Base-by-base conservation (phyloP, 345 rosid genomes). In the Eucalyptus pauciflora region DNA sequence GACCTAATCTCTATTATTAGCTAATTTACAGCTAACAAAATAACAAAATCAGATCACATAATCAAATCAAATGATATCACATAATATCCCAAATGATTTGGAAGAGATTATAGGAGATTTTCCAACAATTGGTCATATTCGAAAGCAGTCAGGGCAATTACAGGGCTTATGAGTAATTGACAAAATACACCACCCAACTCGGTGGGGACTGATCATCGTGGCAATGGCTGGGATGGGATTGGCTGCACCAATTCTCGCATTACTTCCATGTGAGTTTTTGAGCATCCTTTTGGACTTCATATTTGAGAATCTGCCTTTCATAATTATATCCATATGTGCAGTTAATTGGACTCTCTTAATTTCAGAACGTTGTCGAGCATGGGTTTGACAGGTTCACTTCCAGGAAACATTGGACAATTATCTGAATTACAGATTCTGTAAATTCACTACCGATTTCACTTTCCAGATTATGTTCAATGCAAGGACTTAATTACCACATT, bases 151-250 rank as follows among this genome's bases (percentile, higher is more conserved):
- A 4, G 49, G 91, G 92, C 86, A 11, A 87, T 97, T 90, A 86
- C 24, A 7, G 88, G 93, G 79, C 86, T 97, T 48, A 92, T 60
- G 91, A 64, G 4, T 56, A 52, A 13, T 29, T 94, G 97, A 98
- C 41, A 90, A 49, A 93, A 88, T 41, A 24, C 62, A 54, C 99
- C 98, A 37, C 91, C 96, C 50, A 87, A 50, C 87, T 97, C 99
- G 99, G 76, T 17, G n/a, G 94, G 95, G 8, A 7, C 85, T 33
- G 99, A 97, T 91, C 99, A 99, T 90, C 96, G 99, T 91, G 94
- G 94, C 89, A 89, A 67, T 87, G 56, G 51, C 1, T 96, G 99
- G 98, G 95, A 90, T 3, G 99, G 99, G 80, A 94, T 96, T 88
- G 46, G 18, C 27, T 97, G 99, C 92, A 60, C n/a, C 81, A 45